Conservation (phyloP, 192 early-diverging fungal genomes). For the Rhizophagus clarus region DNA sequence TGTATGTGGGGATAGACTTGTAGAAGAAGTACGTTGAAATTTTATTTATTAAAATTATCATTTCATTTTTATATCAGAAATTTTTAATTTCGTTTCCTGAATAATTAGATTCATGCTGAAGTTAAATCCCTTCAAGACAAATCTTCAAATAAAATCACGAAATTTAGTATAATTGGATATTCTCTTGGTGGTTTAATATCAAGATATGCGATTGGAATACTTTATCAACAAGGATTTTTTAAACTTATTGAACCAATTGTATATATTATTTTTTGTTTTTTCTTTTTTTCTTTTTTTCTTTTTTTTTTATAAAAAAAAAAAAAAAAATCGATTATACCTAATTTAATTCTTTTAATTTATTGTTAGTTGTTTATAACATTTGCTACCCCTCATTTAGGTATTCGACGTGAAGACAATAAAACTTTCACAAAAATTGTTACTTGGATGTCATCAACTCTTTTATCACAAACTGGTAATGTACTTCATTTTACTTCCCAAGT, state of each 20-base stretch:
- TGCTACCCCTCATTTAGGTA: slow-evolving; percentile 63
- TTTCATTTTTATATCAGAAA: not conserved
- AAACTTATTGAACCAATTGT: slow-evolving; percentile 46
- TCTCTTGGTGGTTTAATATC: slow-evolving; percentile 60
- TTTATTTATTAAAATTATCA: not conserved
- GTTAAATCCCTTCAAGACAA: slow-evolving; percentile 41
- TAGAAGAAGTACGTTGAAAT: slow-evolving; percentile 42
- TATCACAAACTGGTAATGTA: slow-evolving; percentile 52
- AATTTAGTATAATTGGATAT: slow-evolving; percentile 54
- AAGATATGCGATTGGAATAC: slow-evolving; percentile 52
- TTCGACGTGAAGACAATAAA: slow-evolving; percentile 35
- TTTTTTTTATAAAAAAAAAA: not conserved
- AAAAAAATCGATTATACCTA: not conserved
- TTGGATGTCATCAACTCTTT: slow-evolving; percentile 40
- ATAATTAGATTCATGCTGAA: slow-evolving; percentile 29
- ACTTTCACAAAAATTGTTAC: slow-evolving; percentile 40
- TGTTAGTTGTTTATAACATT: slow-evolving; percentile 54
- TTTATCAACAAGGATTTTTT: slow-evolving; percentile 54
- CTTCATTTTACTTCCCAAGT: not conserved
- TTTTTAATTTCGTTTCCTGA: not conserved
- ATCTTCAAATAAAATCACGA: slow-evolving; percentile 20
- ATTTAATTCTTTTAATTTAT: not conserved
- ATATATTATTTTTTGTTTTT: slow-evolving; percentile 27
- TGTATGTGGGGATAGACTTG: slow-evolving; percentile 53
- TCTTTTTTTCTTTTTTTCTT: not conserved